Evolutionary conservation across 352 stramenopile genomes (phyloP), one percentile per base, ranked within the genome.

Genomic region (Phytopythium litorale): DNA sequence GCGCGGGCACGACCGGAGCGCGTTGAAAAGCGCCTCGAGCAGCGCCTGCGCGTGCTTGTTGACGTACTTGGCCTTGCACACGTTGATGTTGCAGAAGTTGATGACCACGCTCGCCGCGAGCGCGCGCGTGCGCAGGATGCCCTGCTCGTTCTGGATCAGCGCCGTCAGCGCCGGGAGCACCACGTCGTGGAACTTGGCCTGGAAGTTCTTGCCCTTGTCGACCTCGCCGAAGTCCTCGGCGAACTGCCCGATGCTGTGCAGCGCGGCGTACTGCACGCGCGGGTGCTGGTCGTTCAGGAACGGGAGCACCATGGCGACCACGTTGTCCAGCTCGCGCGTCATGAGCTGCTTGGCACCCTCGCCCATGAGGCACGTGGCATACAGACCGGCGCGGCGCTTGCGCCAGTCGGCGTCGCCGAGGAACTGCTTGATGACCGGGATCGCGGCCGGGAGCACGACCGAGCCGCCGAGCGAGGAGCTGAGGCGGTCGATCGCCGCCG

Each of bases 181-280:
- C 12, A 73, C 61, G 6, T 62, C 46, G 71, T 93, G 81, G 75
- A 86, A 94, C 57, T 84, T 88, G 32, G 83, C 81, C 66, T 94
- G 84, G 60, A 96, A 96, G 73, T 96, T 96, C 78, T 91, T 93
- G 62, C 80, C 79, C 66, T 88, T 87, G n/a, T 85, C 81, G 2
- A 94, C 82, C 53, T 92, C 76, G 37, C 83, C 82, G 55, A 94
- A 94, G 70, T 94, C 87, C 54, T 94, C 78, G 13, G 85, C 83
- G 32, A 93, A 70, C 64, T 96, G 87, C 18, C 87, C 87, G 60
- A 96, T 71, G 57, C 87, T 92, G 73, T 93, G 85, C 8, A 96
- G 70, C 32, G 85, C 80, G 18, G 87, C 77, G 78, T 92, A 95
- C 71, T 91, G 87, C 43, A 92, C 82, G 40, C 87, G 87, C 56